Conservation (phyloP, 2,329 filamentous ascomycete genomes). For the Thelonectria rubi region DNA sequence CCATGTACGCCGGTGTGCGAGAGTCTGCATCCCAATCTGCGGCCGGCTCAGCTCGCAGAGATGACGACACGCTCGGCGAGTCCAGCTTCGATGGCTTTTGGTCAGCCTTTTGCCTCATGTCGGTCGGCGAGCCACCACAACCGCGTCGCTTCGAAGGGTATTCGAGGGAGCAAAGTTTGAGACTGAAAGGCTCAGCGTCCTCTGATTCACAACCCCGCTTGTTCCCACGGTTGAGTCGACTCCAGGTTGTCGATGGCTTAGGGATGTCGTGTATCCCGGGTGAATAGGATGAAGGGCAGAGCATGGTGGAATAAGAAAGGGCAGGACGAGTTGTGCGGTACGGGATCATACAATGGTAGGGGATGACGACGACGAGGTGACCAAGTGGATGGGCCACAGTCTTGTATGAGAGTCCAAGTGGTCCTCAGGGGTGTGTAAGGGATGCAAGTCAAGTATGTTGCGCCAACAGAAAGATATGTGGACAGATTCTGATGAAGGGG, state of each 20-base stretch:
- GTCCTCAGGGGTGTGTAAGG: slow-evolving; percentile 18
- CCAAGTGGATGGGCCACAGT: neutral
- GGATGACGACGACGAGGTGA: slow-evolving; percentile 11
- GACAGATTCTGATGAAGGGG: slow-evolving; percentile 26
- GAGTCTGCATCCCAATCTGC: slow-evolving; percentile 3
- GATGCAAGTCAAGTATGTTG: slow-evolving; percentile 30
- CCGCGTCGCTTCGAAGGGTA: neutral
- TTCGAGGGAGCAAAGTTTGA: neutral
- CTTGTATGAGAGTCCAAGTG: slow-evolving; percentile 15
- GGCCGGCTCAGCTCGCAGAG: neutral
- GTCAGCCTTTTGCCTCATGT: neutral
- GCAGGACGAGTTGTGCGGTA: neutral
- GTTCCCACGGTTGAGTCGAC: slow-evolving; percentile 2
- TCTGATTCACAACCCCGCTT: neutral
- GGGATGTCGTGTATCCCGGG: slow-evolving; percentile 1
- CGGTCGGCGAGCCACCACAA: slow-evolving; percentile 1
- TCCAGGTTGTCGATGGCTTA: slow-evolving; percentile 5
- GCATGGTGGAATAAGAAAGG: neutral
- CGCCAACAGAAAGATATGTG: slow-evolving; percentile 12
- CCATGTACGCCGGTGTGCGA: neutral
- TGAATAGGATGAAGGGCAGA: slow-evolving; percentile 5
- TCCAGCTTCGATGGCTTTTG: neutral
- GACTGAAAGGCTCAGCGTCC: neutral
- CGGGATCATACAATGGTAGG: neutral
- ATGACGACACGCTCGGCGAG: neutral